These are phyloP conservation scores for Tetracentron sinense DNA, from an alignment of 164 flowering plant genomes.

Conservation along the genomic window DNA sequence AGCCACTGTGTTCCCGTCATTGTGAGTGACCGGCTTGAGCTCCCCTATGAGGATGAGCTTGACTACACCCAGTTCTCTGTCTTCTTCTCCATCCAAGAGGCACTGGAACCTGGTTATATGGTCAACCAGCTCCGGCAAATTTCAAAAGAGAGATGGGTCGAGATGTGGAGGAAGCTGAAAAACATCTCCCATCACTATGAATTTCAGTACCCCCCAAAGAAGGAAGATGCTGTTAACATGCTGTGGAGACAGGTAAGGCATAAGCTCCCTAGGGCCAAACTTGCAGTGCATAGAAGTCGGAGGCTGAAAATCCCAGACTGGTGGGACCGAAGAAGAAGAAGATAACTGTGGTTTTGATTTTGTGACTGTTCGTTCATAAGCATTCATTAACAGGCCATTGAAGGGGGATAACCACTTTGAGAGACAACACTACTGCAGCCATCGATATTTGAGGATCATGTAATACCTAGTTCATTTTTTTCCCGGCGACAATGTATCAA, in stretches of 20 bases:
- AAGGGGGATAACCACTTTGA: conserved; percentile 5
- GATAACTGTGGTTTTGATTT: background rate
- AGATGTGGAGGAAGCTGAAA: conserved; percentile 81
- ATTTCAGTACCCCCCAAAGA: conserved; percentile 77
- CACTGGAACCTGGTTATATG: conserved; percentile 64
- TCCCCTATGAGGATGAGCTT: conserved; percentile 85
- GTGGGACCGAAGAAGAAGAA: conserved; percentile 51
- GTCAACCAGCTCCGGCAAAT: conserved; percentile 54
- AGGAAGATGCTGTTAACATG: conserved; percentile 84
- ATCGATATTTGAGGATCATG: background rate
- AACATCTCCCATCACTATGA: conserved; percentile 73
- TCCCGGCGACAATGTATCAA: background rate
- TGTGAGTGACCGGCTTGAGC: conserved; percentile 88
- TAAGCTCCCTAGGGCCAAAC: conserved; percentile 67
- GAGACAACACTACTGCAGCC: background rate
- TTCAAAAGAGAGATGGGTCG: conserved; percentile 67
- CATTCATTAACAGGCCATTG: conserved; percentile 8
- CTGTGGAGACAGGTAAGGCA: conserved; percentile 88
- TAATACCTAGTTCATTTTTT: background rate
- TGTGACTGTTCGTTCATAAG: conserved; percentile 6
- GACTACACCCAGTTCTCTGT: conserved; percentile 77
- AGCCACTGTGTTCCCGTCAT: conserved; percentile 98
- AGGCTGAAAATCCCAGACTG: conserved; percentile 86
- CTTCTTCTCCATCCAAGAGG: conserved; percentile 80
- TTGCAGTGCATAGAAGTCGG: conserved; percentile 59